Evolutionary conservation across 2,329 filamentous ascomycete genomes (phyloP).

Genomic region (Tetracladium maxilliforme): DNA sequence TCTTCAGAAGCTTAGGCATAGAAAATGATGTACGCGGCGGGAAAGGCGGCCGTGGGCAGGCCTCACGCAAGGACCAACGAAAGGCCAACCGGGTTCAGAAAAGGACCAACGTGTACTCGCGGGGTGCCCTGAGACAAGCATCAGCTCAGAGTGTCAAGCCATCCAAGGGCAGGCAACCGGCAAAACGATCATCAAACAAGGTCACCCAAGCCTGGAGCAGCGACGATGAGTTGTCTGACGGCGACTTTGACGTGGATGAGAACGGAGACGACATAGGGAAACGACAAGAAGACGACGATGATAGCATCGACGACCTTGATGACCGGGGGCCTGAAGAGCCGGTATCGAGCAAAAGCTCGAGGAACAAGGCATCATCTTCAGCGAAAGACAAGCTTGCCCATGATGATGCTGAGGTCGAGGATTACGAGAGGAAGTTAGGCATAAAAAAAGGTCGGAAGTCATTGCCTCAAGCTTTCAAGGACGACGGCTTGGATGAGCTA

Average conservation of each 20-base stretch:
- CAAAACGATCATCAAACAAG: no score
- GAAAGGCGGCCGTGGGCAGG: constrained; percentile 6
- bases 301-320: constrained; percentile 12
- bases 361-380: constrained; percentile 12
- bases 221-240: constrained; percentile 8
- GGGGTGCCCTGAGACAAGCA: no score
- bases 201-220: neutral
- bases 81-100: constrained; percentile 15
- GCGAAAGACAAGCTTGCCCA: constrained; percentile 54
- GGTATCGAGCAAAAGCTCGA: constrained; percentile 8
- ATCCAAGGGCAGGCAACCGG: no score
- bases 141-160: no score
- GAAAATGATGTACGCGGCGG: constrained; percentile 6
- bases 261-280: constrained; percentile 8
- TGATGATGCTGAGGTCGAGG: constrained; percentile 81
- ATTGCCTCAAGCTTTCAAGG: constrained; percentile 55
- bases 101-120: no score
- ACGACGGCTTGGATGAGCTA: constrained; percentile 72
- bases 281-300: constrained; percentile 7
- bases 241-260: constrained; percentile 8
- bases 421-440: constrained; percentile 76
- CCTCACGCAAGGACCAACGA: constrained; percentile 14
- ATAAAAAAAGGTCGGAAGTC: constrained; percentile 63
- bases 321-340: no score
- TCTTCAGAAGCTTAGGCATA: constrained; percentile 21